phyloP scores from a whole-genome alignment of 306 rosid species.

The Castanospermum australe region DNA sequence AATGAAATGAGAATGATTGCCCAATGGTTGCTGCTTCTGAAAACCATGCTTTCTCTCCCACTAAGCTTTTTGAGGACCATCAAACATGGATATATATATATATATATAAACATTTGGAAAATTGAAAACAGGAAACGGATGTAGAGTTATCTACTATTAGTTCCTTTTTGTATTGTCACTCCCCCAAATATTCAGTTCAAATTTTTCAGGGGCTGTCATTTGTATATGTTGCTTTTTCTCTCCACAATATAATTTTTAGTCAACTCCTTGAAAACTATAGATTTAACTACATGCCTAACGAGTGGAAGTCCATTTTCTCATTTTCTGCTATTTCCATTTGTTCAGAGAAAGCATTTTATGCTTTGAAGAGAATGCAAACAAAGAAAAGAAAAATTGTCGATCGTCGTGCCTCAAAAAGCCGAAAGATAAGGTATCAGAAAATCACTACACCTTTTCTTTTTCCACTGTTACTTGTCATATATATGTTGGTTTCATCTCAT shows the following conservation, averaged over 20 bases:
- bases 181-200: neutral
- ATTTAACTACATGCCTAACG: neutral
- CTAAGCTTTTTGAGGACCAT: neutral
- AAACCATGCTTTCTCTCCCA: neutral
- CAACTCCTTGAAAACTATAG: neutral
- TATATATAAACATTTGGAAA: neutral
- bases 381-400: slow-evolving; percentile 88
- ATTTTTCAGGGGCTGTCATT: neutral
- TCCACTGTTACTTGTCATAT: neutral
- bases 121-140: neutral
- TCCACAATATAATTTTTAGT: neutral
- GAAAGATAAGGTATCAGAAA: slow-evolving; percentile 76
- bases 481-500: neutral
- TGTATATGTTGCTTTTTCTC: neutral
- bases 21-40: neutral
- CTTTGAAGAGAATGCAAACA: slow-evolving; percentile 61
- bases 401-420: slow-evolving; percentile 89
- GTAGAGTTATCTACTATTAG: neutral
- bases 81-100: neutral
- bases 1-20: neutral
- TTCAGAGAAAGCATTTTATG: slow-evolving; percentile 68
- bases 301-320: slow-evolving; percentile 5
- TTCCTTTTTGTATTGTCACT: neutral
- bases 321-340: slow-evolving; percentile 16
- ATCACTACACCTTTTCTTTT: neutral